Conservation (phyloP, 2,329 filamentous ascomycete species). For the Cladophialophora immunda region DNA sequence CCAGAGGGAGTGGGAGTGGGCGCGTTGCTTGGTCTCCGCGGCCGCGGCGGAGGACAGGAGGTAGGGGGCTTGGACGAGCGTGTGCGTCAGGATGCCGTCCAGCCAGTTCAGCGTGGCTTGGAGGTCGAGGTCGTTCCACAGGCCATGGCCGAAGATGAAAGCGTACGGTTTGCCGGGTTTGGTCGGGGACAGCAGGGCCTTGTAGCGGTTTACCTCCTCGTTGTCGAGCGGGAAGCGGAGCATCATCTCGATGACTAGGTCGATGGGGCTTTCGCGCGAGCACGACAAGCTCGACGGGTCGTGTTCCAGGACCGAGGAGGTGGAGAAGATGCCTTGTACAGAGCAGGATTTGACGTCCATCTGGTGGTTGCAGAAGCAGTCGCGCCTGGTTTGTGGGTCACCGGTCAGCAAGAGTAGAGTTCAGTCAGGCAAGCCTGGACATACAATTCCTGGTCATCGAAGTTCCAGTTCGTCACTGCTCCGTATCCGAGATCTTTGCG, state of each 20-base stretch:
- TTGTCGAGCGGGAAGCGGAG: conserved; percentile 54
- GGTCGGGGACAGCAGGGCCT: conserved; percentile 45
- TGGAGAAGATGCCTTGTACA: conserved; percentile 60
- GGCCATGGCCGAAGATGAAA: conserved; percentile 58
- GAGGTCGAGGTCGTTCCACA: conserved; percentile 59
- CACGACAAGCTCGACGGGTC: conserved; percentile 56
- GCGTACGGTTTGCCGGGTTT: conserved; percentile 49
- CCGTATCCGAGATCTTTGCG: conserved; percentile 59
- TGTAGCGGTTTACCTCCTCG: conserved; percentile 52
- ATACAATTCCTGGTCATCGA: conserved; percentile 54
- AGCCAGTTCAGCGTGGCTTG: conserved; percentile 61
- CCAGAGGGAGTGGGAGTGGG: conserved; percentile 34
- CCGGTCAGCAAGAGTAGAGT: neutral
- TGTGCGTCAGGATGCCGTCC: conserved; percentile 85
- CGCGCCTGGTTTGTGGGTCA: conserved; percentile 43
- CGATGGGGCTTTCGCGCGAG: conserved; percentile 45
- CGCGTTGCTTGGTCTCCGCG: neutral
- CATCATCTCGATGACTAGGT: conserved; percentile 56
- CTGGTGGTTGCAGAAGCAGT: conserved; percentile 60
- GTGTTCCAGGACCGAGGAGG: conserved; percentile 53
- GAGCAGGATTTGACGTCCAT: conserved; percentile 61
- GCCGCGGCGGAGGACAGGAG: neutral
- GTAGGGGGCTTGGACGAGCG: conserved; percentile 71
- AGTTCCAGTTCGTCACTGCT: conserved; percentile 61
- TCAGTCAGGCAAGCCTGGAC: conserved; percentile 17